Evolutionary conservation across 352 stramenopile genomes (phyloP).

Genomic region (Pythium apleroticum): DNA sequence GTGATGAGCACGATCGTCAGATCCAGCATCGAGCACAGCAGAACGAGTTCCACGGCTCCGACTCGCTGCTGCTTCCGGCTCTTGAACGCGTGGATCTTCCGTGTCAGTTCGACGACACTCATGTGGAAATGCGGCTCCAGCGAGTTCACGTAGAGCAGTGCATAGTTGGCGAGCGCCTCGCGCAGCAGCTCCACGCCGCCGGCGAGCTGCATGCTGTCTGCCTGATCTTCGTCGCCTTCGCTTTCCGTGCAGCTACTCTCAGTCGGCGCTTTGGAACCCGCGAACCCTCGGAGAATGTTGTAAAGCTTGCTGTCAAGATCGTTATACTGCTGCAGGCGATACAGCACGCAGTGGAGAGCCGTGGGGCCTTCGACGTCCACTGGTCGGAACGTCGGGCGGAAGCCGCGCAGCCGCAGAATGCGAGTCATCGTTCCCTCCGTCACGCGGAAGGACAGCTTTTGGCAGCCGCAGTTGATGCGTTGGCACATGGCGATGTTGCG

Average conservation of each 20-base stretch:
- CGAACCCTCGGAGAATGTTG: conserved; percentile 44
- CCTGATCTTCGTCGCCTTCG: conserved; percentile 14
- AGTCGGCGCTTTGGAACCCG: conserved; percentile 10
- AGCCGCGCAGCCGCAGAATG: conserved; percentile 56
- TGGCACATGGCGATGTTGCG: conserved; percentile 70
- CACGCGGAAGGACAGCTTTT: conserved; percentile 57
- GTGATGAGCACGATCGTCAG: conserved; percentile 72
- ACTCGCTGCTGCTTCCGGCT: conserved; percentile 51
- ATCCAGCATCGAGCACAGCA: conserved; percentile 78
- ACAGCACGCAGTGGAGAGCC: conserved; percentile 65
- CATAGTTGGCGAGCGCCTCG: conserved; percentile 68
- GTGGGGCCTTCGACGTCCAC: conserved; percentile 33
- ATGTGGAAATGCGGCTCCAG: conserved; percentile 58
- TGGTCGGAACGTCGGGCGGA: conserved; percentile 46
- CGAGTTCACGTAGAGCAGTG: conserved; percentile 57
- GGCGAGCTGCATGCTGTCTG: conserved; percentile 28
- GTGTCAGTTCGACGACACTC: conserved; percentile 68
- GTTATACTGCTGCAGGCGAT: conserved; percentile 68
- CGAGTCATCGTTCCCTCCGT: conserved; percentile 59
- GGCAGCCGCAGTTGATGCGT: conserved; percentile 70
- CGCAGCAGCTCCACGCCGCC: conserved; percentile 53
- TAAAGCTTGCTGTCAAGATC: conserved; percentile 69
- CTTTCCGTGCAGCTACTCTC: conserved; percentile 13
- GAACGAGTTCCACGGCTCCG: conserved; percentile 61
- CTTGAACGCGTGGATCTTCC: conserved; percentile 78